Percentiles rank a stretch among this genome's conserved stretches.
Conservation (phyloP, 352 stramenopile genomes). For the Pythium coloratum region DNA sequence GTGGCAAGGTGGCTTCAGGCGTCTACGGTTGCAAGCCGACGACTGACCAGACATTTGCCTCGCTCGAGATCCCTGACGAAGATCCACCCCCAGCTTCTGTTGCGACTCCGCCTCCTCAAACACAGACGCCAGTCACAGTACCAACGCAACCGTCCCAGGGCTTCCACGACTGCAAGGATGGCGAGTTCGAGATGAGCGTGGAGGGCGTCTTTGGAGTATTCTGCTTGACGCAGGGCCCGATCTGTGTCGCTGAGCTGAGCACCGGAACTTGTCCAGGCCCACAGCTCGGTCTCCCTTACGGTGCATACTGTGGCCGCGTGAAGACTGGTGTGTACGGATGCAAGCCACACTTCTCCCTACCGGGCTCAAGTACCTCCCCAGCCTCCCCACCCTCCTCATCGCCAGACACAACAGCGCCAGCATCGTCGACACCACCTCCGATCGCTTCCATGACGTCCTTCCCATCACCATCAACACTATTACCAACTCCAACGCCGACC, state of each 20-base stretch:
- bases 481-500: not conserved
- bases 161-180: not conserved
- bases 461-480: not conserved
- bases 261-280: constrained; percentile 16
- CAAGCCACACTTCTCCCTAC: constrained; percentile 2
- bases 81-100: not conserved
- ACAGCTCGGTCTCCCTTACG: constrained; percentile 18
- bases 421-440: no score
- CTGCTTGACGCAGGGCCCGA: constrained; percentile 6
- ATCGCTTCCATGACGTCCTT: not conserved
- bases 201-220: constrained; percentile 9
- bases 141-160: no score
- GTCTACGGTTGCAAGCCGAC: constrained; percentile 23
- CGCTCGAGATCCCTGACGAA: no score
- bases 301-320: constrained; percentile 19
- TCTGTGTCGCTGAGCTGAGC: constrained; percentile 14
- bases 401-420: no score
- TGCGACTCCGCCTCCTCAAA: not conserved
- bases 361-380: not conserved
- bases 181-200: constrained; percentile 18
- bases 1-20: constrained; percentile 12
- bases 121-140: no score
- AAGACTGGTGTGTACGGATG: constrained; percentile 21
- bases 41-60: no score
- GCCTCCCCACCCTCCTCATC: no score